These are phyloP conservation scores for Nakazawaea anatomiae DNA, from an alignment of 805 yeast genomes.

Conservation along the genomic window DNA sequence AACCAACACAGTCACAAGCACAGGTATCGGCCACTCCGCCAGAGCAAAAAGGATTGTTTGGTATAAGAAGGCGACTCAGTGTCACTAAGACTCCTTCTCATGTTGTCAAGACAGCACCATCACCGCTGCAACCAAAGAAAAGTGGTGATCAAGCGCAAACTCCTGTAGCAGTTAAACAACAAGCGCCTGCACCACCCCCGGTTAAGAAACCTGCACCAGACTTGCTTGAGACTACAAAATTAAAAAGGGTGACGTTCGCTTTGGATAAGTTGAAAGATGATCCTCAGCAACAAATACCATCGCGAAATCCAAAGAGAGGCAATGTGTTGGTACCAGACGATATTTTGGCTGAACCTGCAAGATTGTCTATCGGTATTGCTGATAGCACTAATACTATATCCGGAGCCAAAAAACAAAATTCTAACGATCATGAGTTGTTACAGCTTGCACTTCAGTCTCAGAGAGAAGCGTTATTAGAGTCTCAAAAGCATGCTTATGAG, in stretches of 20 bases:
- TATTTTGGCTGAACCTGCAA: slow-evolving; percentile 52
- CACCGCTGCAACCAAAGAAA: slow-evolving; percentile 5
- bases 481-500: slow-evolving; percentile 68
- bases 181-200: neutral
- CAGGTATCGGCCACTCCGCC: slow-evolving; percentile 10
- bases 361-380: slow-evolving; percentile 65
- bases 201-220: neutral
- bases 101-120: slow-evolving; percentile 4
- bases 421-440: slow-evolving; percentile 41
- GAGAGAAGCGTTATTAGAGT: slow-evolving; percentile 46
- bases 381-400: slow-evolving; percentile 30
- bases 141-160: neutral
- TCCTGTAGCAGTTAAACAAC: neutral
- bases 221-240: slow-evolving; percentile 16
- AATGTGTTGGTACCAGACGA: slow-evolving; percentile 63
- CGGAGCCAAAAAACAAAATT: slow-evolving; percentile 20
- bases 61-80: slow-evolving; percentile 14
- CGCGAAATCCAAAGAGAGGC: slow-evolving; percentile 48
- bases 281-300: slow-evolving; percentile 60
- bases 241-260: slow-evolving; percentile 47
- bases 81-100: slow-evolving; percentile 1
- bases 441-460: slow-evolving; percentile 56
- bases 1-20: slow-evolving; percentile 3
- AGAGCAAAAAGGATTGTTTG: slow-evolving; percentile 15
- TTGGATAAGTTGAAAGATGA: slow-evolving; percentile 41